Conservation (phyloP, 2,329 filamentous ascomycete species). For the Trichoderma arundinaceum region DNA sequence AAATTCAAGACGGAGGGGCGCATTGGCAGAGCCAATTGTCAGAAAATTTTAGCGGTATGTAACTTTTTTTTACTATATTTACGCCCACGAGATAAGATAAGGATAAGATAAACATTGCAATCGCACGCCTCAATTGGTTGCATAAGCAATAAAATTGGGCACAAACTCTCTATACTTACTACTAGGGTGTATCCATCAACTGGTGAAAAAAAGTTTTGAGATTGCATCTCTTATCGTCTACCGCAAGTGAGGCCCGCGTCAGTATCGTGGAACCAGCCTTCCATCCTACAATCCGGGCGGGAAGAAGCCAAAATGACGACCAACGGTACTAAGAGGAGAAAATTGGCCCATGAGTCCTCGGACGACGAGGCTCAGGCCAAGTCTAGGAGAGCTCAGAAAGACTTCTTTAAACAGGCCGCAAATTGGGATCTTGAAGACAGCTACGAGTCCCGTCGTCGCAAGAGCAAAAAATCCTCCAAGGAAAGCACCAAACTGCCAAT, state of each 20-base stretch:
- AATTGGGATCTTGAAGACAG: slow-evolving; percentile 92
- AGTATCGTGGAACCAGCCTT: slow-evolving; percentile 23
- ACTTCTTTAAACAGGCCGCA: slow-evolving; percentile 75
- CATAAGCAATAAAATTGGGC: fast-evolving
- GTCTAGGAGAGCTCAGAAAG: slow-evolving; percentile 57
- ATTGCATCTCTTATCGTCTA: slow-evolving; percentile 1
- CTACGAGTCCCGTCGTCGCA: slow-evolving; percentile 81
- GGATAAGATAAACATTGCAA: background rate
- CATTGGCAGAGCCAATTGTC: slow-evolving; percentile 25
- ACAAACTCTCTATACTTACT: background rate
- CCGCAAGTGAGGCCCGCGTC: background rate
- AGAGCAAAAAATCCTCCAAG: slow-evolving; percentile 74
- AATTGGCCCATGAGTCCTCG: slow-evolving; percentile 58
- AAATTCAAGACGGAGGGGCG: slow-evolving; percentile 16
- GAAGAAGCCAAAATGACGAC: slow-evolving; percentile 49
- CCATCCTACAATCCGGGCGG: background rate
- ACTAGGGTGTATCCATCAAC: slow-evolving; percentile 33
- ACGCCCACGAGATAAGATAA: background rate
- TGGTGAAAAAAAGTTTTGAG: slow-evolving; percentile 35
- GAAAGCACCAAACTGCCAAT: slow-evolving; percentile 82
- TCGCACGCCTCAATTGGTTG: fast-evolving
- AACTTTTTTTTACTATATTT: slow-evolving; percentile 18
- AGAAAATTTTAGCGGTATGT: slow-evolving; percentile 49
- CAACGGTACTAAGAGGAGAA: slow-evolving; percentile 62
- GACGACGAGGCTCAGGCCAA: slow-evolving; percentile 51